Base-by-base conservation (phyloP, 2,329 filamentous ascomycete genomes). In the Fusarium begoniae region DNA sequence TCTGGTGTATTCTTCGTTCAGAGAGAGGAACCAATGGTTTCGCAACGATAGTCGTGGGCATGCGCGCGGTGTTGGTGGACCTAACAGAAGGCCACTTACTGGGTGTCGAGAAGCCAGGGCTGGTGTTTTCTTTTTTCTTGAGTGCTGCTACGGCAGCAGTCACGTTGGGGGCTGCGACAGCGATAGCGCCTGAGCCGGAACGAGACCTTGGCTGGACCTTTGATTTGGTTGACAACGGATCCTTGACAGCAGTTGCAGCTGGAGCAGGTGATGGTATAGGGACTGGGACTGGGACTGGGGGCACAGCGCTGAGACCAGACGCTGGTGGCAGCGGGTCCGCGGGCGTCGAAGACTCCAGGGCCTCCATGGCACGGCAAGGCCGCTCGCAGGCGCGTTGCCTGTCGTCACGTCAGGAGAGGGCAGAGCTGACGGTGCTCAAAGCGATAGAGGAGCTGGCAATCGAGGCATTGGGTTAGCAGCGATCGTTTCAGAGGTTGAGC, bases 21-120 rank as follows among this genome's bases (percentile, higher is more conserved):
- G 85, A 82, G n/a, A 83, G 80, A 13, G 86, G 85, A 30, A 87
- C 73, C 69, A 88, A 77, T 20, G 86, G 81, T 65, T 82, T 85
- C 44, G 75, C 72, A 51, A 70, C 58, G 45, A 75, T 60, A 15
- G 72, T 73, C 67, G 75, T 60, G 43, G 62, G 74, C 70, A 72
- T 77, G 59, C 77, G 77, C 37, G 72, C 53, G 28, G 56, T 72
- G 53, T 65, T 60, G 30, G 69, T 76, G 61, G 77, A 74, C 63
- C 74, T 77, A 17, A 66, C 61, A 47, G 75, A 70, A 26, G 74
- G 74, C 73, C 74, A 74, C 69, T 73, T 75, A 53, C 63, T 73
- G 51, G 66, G 68, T 37, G 74, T 67, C 47, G 69, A 67, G 53
- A 57, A 38, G 40, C 58, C 63, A 58, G 60, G 62, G 32, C 72